A percentile compares a stretch with the other conserved stretches of the same genome.
phyloP scores from a whole-genome alignment of 371 early-diverging fungal genomes.

The Haplosporangium sp. region DNA sequence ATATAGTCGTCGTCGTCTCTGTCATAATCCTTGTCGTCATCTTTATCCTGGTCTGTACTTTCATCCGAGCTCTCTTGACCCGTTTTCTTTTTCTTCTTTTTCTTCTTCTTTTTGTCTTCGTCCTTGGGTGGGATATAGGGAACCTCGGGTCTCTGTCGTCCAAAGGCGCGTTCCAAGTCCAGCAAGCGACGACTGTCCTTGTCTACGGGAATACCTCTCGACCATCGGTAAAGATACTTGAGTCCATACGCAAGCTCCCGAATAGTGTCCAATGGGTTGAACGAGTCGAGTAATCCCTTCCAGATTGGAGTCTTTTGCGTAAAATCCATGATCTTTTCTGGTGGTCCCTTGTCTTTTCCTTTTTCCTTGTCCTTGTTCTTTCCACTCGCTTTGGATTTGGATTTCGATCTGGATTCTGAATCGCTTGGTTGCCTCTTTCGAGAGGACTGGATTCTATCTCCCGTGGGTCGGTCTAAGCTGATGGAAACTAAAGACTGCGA shows the following conservation, averaged over 20 bases:
- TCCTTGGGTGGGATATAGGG: slow-evolving; percentile 30
- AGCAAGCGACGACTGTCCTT: slow-evolving; percentile 45
- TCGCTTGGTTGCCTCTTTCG: not conserved
- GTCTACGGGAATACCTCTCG: slow-evolving; percentile 47
- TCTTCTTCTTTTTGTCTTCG: slow-evolving; percentile 18
- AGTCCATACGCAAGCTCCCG: slow-evolving; percentile 44
- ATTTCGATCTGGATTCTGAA: not conserved
- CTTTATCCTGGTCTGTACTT: not conserved
- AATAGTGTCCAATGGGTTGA: slow-evolving; percentile 49
- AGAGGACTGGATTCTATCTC: not conserved
- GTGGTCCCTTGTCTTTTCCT: slow-evolving; percentile 16
- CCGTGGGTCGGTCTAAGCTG: not conserved
- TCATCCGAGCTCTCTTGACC: slow-evolving; percentile 1
- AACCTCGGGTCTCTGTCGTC: slow-evolving; percentile 44
- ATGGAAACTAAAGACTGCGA: slow-evolving; percentile 13
- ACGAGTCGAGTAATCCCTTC: slow-evolving; percentile 47
- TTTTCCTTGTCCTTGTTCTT: slow-evolving; percentile 11
- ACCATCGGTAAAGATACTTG: slow-evolving; percentile 45
- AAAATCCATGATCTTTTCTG: slow-evolving; percentile 36
- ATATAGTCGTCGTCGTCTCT: slow-evolving; percentile 7
- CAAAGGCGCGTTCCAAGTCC: slow-evolving; percentile 46
- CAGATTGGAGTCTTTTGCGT: slow-evolving; percentile 48
- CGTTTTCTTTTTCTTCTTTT: slow-evolving; percentile 23
- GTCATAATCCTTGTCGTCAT: slow-evolving; percentile 14
- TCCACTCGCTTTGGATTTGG: slow-evolving; percentile 1